phyloP scores from a whole-genome alignment of 2,329 filamentous ascomycete genomes.

The Nothophaeocryptopus gaeumannii region DNA sequence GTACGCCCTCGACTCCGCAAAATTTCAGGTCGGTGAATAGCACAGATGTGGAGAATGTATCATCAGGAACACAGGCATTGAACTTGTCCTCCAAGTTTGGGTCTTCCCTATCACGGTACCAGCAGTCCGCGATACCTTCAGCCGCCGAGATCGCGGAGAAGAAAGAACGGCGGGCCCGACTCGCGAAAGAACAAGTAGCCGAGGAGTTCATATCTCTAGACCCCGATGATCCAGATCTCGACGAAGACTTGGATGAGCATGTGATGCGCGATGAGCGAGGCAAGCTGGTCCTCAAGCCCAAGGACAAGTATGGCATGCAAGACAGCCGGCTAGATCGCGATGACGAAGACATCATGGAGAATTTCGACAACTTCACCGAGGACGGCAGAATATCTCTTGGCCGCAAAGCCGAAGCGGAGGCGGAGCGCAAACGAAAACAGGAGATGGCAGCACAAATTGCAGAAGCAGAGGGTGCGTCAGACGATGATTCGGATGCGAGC shows the following conservation, averaged over 20 bases:
- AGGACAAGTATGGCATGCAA: slow-evolving; percentile 55
- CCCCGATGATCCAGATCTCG: slow-evolving; percentile 52
- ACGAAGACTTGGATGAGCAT: slow-evolving; percentile 44
- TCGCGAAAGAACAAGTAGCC: slow-evolving; percentile 63
- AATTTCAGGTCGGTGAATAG: slow-evolving; percentile 45
- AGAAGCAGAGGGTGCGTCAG: slow-evolving; percentile 52
- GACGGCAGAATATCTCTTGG: slow-evolving; percentile 75
- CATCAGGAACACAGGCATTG: slow-evolving; percentile 42
- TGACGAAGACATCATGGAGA: slow-evolving; percentile 89
- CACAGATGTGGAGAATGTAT: slow-evolving; percentile 44
- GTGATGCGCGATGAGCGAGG: slow-evolving; percentile 42
- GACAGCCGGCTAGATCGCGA: slow-evolving; percentile 74
- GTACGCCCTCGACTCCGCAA: slow-evolving; percentile 78
- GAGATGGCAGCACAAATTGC: slow-evolving; percentile 83
- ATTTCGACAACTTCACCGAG: slow-evolving; percentile 77
- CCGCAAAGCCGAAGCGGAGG: slow-evolving; percentile 73
- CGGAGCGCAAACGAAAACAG: slow-evolving; percentile 59
- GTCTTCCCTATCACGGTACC: slow-evolving; percentile 37
- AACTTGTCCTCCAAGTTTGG: slow-evolving; percentile 59
- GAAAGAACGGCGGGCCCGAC: slow-evolving; percentile 79
- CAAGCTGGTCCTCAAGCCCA: slow-evolving; percentile 48
- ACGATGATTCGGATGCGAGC: slow-evolving; percentile 56
- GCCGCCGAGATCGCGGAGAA: slow-evolving; percentile 85
- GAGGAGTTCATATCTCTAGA: slow-evolving; percentile 63
- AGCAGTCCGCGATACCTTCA: slow-evolving; percentile 62